phyloP scores from a whole-genome alignment of 108 stramenopile species.

The Skeletonema costatum region DNA sequence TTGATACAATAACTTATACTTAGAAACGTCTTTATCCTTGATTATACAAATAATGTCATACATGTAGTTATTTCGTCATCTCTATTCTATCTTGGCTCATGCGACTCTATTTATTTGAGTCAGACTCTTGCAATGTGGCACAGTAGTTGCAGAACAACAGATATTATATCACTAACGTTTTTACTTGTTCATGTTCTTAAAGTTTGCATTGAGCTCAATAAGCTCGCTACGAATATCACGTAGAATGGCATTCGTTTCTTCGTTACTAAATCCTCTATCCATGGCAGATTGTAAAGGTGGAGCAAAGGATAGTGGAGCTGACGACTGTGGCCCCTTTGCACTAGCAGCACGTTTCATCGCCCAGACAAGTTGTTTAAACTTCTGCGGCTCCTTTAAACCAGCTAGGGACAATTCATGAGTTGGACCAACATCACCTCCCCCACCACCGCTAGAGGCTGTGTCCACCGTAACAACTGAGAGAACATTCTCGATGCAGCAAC shows the following conservation, averaged over 20 bases:
- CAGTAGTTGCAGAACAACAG: too few species aligned
- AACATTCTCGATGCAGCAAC: conserved; percentile 18
- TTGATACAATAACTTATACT: conserved; percentile 4
- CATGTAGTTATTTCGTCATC: too few species aligned
- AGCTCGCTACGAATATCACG: conserved; percentile 3
- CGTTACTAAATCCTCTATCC: conserved; percentile 19
- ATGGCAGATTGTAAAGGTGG: neutral
- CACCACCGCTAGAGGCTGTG: conserved; percentile 17
- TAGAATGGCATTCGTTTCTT: conserved; percentile 10
- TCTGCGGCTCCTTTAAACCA: conserved; percentile 23
- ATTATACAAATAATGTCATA: neutral
- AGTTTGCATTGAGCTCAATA: conserved; percentile 5
- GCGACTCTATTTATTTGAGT: too few species aligned
- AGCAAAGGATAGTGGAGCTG: neutral
- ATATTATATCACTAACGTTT: too few species aligned
- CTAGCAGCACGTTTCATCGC: conserved; percentile 32
- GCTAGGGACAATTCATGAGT: conserved; percentile 20
- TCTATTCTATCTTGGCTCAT: too few species aligned
- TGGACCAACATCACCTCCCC: neutral
- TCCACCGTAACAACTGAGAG: conserved; percentile 22
- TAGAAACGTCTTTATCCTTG: neutral
- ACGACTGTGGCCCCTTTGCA: neutral
- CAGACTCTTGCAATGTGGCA: too few species aligned
- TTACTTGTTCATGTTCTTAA: conserved; percentile 1
- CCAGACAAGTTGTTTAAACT: conserved; percentile 41